Evolutionary conservation across 2,329 filamentous ascomycete species (phyloP), one percentile per base, ranked within the genome.

Genomic region (Truncatella angustata): DNA sequence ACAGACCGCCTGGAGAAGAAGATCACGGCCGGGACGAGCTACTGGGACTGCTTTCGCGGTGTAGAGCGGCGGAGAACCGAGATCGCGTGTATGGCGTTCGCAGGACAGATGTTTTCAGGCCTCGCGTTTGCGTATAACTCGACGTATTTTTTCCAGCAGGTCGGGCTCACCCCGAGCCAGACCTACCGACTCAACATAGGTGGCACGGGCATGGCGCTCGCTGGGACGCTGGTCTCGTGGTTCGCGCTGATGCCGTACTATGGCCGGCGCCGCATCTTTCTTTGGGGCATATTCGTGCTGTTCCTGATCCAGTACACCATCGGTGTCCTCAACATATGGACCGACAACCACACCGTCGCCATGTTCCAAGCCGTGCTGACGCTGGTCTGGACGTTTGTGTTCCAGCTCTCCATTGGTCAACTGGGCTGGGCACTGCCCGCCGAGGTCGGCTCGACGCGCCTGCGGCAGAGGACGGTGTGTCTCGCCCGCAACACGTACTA

Each of bases 41-140:
- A 74, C 50, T 49, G 48, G 50, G 66, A 74, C 59, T 71, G 68
- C 55, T 74, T 75, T 57, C 64, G 63, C 12, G 66, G 66, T 12
- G 56, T 63, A 9, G 66, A 76, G 50, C 60, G 69, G 2, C 59
- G 67, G 1, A 54, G 68, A 11, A 68, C 66, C 3, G 63, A 67
- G 46, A 66, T 70, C 45, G 61, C 62, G 2, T 60, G 62, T 37
- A 54, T 59, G 2, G 60, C 61, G 20, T 60, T 63, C 46, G 50
- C 53, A 9, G 52, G 61, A 3, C 56, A 54, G 23, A 62, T 62
- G 21, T 50, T 45, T 4, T 55, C 47, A 10, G 51, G 67, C 11
- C 58, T 63, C 45, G 63, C 59, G 3, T 63, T 64, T 47, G 60
- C 65, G 4, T 50, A 50, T 23, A 50, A 50, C 18, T 50, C 47